Percentiles rank a stretch among this genome's conserved stretches.
Evolutionary conservation across 345 rosid genomes (phyloP).

Genomic region (Erysimum cheiranthoides): DNA sequence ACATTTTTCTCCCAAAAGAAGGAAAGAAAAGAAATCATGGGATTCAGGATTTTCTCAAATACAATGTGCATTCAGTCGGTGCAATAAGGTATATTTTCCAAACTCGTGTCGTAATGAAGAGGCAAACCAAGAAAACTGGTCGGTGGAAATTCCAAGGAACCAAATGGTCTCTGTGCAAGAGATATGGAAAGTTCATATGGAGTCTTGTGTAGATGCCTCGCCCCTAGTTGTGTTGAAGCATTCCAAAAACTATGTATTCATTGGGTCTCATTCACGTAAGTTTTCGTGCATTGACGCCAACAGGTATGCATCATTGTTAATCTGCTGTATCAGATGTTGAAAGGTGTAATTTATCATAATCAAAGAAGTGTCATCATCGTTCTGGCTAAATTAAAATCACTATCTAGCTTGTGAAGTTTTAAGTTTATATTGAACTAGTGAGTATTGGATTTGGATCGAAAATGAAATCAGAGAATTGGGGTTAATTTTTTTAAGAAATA

Average conservation of each 20-base stretch:
- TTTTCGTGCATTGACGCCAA: conserved; percentile 72
- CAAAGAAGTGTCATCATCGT: not conserved
- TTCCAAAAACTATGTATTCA: conserved; percentile 66
- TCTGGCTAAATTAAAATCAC: not conserved
- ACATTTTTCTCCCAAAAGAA: conserved; percentile 35
- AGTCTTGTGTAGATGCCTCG: conserved; percentile 94
- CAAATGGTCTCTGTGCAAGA: conserved; percentile 55
- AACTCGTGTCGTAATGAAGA: conserved; percentile 37
- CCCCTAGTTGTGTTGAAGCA: conserved; percentile 70
- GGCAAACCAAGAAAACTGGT: conserved; percentile 45
- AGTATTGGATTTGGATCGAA: conserved; percentile 10
- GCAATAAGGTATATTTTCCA: conserved; percentile 70
- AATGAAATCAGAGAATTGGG: conserved; percentile 7
- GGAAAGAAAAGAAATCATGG: conserved; percentile 49
- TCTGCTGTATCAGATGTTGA: conserved; percentile 2
- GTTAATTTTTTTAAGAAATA: not conserved
- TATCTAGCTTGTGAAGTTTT: conserved; percentile 17
- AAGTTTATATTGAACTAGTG: conserved; percentile 14
- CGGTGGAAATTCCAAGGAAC: conserved; percentile 51
- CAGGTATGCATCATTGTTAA: conserved; percentile 56
- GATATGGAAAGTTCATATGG: conserved; percentile 89
- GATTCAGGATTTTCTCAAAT: conserved; percentile 43
- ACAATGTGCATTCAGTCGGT: conserved; percentile 72
- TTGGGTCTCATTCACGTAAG: conserved; percentile 88
- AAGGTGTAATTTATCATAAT: not conserved